Base-by-base conservation (phyloP, 2,329 filamentous ascomycete species). In the Cladobotryum mycophilum region DNA sequence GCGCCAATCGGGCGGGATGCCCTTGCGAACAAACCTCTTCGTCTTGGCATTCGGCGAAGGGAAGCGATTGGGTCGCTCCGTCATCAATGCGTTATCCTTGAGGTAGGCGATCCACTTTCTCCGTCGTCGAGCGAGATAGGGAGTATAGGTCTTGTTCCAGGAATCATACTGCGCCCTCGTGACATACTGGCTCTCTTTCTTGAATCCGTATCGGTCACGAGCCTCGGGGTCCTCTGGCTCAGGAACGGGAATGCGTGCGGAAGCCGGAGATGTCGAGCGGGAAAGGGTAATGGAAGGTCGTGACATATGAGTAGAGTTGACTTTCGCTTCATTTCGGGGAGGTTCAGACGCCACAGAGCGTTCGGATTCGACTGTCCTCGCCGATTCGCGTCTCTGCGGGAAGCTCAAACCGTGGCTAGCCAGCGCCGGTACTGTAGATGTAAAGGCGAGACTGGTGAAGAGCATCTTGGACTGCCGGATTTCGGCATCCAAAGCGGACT, bases 1-100 rank as follows among this genome's bases (percentile, higher is more conserved):
- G 61, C 92, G 82, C 83, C 90, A 95, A 57, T 96, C 89, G 0
- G 91, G 89, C 3, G 92, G 92, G 45, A 96, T 92, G 14, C 92
- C 92, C 68, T 96, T 97, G 47, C 91, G 84, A 45, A 96, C 81
- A 64, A 93, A 96, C 15, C 90, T 81, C 70, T 95, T 96, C 41
- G 93, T 82, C 68, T 95, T 95, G 42, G 84, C 81, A 45, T 84
- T 88, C 48, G 84, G 86, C 1, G 85, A 79, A 1, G 92, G 92
- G 59, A 97, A 97, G 2, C 82, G 79, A 36, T 80, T 82, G 1
- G 89, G 91, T 4, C 81, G 73, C 41, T 84, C 80, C 4, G 82
- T 89, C 61, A 84, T 79, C 20, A 96, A 71, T 2, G 85, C 84
- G 56, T 84, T 84, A 59, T 93, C 88, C 58, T 84, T 84, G 67